Evolutionary conservation across 768 basidiomycete species (phyloP), one percentile per base, ranked within the genome.

Genomic region (Lentinula edodes): DNA sequence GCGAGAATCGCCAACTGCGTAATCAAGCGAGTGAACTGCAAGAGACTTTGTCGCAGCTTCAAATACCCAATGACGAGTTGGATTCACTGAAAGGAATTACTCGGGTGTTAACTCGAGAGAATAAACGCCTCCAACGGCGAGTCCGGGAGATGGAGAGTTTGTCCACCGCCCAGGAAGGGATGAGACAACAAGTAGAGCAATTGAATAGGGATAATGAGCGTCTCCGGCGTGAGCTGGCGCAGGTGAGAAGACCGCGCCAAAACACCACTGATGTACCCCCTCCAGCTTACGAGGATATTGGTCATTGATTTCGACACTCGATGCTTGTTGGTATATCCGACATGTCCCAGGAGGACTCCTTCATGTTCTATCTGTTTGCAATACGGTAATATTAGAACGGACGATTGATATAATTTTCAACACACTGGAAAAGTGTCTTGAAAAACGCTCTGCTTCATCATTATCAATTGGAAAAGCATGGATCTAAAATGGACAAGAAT

Each of bases 221-320:
- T 9, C 46, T 64, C 34, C 57, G 61, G 36, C 61, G 46, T 58
- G 54, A 50, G 6, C 54, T 53, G 32, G 15, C 42, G 7, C 50
- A 35, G 32, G 34, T 20, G 42, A 15, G 36, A 18, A 28, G 38
- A 43, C 18, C 61, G 15, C 61, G n/a, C 8, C 61, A 43, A 13
- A 46, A 42, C 39, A 56, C 28, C 42, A 50, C 46, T 45, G 60
- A 62, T 51, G 16, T 65, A 23, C 64, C 64, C 10, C 64, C 64
- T 43, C 64, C 64, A 9, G 43, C 64, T 6, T 65, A 65, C 55
- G 43, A 41, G 18, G 64, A 52, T 6, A 58, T 65, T 58, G 52
- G 10, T 41, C 57, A 39, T 20, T 48, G 46, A 48, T 5, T 9
- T 18, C 10, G 9, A 6, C 46, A 15, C 23, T 23, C 23, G 23